These are phyloP conservation scores for Penicillium herquei DNA, from an alignment of 495 filamentous ascomycete genomes.

Conservation along the genomic window DNA sequence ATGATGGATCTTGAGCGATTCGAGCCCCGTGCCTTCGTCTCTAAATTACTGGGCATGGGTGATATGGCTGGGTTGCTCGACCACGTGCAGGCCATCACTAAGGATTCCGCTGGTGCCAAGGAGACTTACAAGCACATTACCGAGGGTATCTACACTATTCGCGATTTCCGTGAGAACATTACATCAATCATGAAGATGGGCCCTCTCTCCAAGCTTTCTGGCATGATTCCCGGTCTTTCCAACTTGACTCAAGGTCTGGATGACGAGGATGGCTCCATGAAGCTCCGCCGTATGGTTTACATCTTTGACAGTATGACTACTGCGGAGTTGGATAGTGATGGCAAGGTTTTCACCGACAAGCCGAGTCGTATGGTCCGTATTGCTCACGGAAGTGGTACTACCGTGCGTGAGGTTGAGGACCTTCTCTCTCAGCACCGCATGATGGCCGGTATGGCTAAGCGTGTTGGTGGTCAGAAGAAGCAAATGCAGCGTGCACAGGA, in stretches of 20 bases:
- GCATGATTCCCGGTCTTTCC: conserved; percentile 95
- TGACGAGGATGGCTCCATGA: conserved; percentile 88
- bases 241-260: conserved; percentile 94
- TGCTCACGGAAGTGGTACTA: conserved; percentile 84
- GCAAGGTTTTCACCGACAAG: conserved; percentile 89
- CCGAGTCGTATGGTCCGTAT: conserved; percentile 93
- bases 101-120: conserved; percentile 75
- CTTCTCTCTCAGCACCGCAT: conserved; percentile 95
- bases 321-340: conserved; percentile 91
- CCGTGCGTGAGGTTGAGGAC: conserved; percentile 93
- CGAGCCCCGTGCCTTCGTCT: conserved; percentile 84
- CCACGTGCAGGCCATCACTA: conserved; percentile 94
- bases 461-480: conserved; percentile 93
- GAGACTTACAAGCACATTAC: conserved; percentile 98
- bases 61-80: conserved; percentile 94
- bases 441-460: conserved; percentile 99
- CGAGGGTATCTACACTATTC: conserved; percentile 92
- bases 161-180: conserved; percentile 93
- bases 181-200: conserved; percentile 99
- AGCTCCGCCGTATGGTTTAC: conserved; percentile 97
- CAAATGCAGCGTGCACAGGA: conserved; percentile 94
- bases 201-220: conserved; percentile 92
- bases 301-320: conserved; percentile 98
- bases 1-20: conserved; percentile 94
- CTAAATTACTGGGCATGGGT: conserved; percentile 93